Evolutionary conservation across 164 flowering plant genomes (phyloP).

Genomic region (Piper longum): DNA sequence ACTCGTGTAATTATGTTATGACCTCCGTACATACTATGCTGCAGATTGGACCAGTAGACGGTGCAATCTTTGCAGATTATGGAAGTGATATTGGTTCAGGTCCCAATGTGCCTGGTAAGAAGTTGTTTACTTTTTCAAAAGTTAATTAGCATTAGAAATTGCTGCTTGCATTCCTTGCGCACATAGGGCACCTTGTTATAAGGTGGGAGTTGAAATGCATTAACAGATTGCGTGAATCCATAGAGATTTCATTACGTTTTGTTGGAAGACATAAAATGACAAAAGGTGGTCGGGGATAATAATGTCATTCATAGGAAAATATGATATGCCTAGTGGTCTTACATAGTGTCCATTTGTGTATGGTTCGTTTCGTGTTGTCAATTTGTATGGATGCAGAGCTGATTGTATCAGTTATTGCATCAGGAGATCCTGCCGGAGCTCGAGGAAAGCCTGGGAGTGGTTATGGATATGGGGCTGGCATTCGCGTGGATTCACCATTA

Average conservation of each 20-base stretch:
- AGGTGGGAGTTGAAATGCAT: too few relatives aligned
- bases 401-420: background rate
- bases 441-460: conserved; percentile 91
- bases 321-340: too few relatives aligned
- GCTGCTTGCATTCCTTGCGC: too few relatives aligned
- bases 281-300: too few relatives aligned
- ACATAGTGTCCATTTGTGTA: background rate
- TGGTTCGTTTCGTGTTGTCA: background rate
- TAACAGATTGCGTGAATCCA: too few relatives aligned
- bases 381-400: background rate
- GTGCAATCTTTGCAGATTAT: conserved; percentile 69
- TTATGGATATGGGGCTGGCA: conserved; percentile 79
- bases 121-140: background rate
- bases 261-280: too few relatives aligned
- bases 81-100: conserved; percentile 96
- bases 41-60: conserved; percentile 84
- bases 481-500: conserved; percentile 81
- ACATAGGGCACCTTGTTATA: too few relatives aligned
- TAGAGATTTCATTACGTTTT: too few relatives aligned
- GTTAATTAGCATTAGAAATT: background rate
- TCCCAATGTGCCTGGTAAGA: conserved; percentile 61
- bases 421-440: conserved; percentile 99
- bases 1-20: background rate
- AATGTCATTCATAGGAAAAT: too few relatives aligned
- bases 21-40: conserved; percentile 4